Base-by-base conservation (phyloP, 2,329 filamentous ascomycete species). In the Aspergillus floridensis region DNA sequence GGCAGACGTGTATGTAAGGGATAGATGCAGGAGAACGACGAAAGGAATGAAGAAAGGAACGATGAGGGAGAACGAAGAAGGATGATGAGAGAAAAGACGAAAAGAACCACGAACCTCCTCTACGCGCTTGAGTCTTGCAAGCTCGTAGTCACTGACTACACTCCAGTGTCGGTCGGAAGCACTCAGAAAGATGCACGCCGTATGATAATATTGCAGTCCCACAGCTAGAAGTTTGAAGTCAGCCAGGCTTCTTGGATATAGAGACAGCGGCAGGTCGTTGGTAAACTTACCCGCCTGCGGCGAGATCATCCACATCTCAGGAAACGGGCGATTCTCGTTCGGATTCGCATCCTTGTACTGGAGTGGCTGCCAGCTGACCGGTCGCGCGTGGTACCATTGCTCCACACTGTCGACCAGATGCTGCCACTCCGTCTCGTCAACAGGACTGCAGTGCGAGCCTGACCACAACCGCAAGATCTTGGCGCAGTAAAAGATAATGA, bases 401-500 rank as follows among this genome's bases (percentile, higher is more conserved):
- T 74, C 69, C 0, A 76, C 69, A 1, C 63, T 63, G 10, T 68
- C 58, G 1, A 64, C 64, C 19, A 72, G 56, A 26, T 61, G 57
- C n/a, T 63, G 58, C 69, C 72, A 72, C 12, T 59, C 65, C 10
- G 56, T 21, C 49, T 63, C 60, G 19, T 69, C 66, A 6, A 73
- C 65, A 2, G 58, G 49, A 24, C 61, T 38, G 7, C 58, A 59
- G 14, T 68, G 68, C 4, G 63, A 63, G 57, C 61, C 65, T 26
- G 53, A 71, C 50, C 67, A 70, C 29, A 65, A 51, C 21, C 72
- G 73, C 5, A 79, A 66, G 2, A 77, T 75, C 32, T 69, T 72
- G 3, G 76, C 76, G 53, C 77, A 78, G 10, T 76, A 67, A 38
- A 76, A 74, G 5, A 78, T 70, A 6, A 76, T 71, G 7, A 71